phyloP scores from a whole-genome alignment of 2,329 filamentous ascomycete genomes.

The Xylariaceae sp. region DNA sequence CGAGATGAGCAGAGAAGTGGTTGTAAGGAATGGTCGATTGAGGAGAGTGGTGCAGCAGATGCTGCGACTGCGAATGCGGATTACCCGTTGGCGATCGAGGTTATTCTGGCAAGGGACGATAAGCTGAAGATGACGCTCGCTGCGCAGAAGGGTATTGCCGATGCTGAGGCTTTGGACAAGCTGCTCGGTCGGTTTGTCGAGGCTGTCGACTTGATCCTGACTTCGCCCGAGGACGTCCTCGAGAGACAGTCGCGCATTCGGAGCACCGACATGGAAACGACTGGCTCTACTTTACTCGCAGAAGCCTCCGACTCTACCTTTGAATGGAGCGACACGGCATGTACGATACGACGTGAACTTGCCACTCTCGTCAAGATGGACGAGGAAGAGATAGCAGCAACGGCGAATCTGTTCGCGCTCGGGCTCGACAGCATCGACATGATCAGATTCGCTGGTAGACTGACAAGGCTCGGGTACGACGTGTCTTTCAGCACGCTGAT shows the following conservation, averaged over 20 bases:
- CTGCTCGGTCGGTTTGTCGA: conserved; percentile 39
- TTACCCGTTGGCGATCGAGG: conserved; percentile 75
- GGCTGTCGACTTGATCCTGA: conserved; percentile 17
- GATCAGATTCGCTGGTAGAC: conserved; percentile 72
- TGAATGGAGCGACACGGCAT: conserved; percentile 53
- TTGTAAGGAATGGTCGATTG: conserved; percentile 55
- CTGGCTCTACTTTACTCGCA: too few relatives aligned
- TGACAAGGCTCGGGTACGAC: conserved; percentile 55
- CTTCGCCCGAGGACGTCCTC: not conserved
- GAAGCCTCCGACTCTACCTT: conserved; percentile 37
- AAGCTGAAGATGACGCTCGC: conserved; percentile 54
- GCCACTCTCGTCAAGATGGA: conserved; percentile 54
- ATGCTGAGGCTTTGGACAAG: conserved; percentile 25
- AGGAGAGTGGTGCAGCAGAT: too few relatives aligned
- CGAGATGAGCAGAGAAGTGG: too few relatives aligned
- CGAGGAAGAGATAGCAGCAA: conserved; percentile 45
- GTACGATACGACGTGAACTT: conserved; percentile 54
- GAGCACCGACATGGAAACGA: too few relatives aligned
- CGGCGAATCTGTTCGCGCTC: conserved; percentile 69
- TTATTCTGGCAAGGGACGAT: conserved; percentile 46
- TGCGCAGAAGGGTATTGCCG: conserved; percentile 41
- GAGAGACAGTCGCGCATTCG: too few relatives aligned
- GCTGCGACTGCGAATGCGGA: conserved; percentile 53
- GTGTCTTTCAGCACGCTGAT: conserved; percentile 74
- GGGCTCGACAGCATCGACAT: conserved; percentile 90